phyloP scores from a whole-genome alignment of 768 basidiomycete genomes.

The Boletus huronensis region DNA sequence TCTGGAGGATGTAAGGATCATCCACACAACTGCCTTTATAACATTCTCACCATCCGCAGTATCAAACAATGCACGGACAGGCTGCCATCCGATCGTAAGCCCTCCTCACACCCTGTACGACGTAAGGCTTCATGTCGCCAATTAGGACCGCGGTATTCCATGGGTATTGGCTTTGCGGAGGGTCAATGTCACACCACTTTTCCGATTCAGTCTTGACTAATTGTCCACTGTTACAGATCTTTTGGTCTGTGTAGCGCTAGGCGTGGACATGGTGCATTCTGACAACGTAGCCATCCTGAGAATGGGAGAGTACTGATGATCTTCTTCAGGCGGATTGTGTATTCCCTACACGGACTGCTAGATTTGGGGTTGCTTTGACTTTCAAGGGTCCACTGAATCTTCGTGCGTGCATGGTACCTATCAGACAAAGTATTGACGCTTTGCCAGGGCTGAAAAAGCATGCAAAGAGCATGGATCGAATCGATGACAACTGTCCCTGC shows the following conservation, averaged over 20 bases:
- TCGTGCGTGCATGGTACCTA: constrained; percentile 37
- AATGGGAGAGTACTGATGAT: not conserved
- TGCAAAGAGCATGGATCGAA: constrained; percentile 62
- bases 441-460: constrained; percentile 55
- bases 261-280: constrained; percentile 77
- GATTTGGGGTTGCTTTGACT: constrained; percentile 88
- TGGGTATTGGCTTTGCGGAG: constrained; percentile 93
- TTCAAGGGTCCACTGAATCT: constrained; percentile 80
- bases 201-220: not conserved
- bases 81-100: constrained; percentile 73
- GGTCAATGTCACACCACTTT: constrained; percentile 39
- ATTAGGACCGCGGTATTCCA: constrained; percentile 82
- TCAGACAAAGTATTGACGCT: constrained; percentile 6
- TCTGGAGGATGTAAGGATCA: constrained; percentile 73
- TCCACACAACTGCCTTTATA: not conserved
- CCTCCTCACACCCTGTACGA: not conserved
- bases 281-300: not conserved
- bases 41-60: constrained; percentile 36
- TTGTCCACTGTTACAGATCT: constrained; percentile 51
- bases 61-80: constrained; percentile 79
- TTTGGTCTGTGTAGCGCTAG: constrained; percentile 86
- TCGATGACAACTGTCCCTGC: constrained; percentile 79
- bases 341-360: constrained; percentile 87
- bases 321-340: constrained; percentile 78
- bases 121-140: constrained; percentile 9